Evolutionary conservation across 2,329 filamentous ascomycete genomes (phyloP), one percentile per base, ranked within the genome.

Genomic region (Fusarium aywerte): DNA sequence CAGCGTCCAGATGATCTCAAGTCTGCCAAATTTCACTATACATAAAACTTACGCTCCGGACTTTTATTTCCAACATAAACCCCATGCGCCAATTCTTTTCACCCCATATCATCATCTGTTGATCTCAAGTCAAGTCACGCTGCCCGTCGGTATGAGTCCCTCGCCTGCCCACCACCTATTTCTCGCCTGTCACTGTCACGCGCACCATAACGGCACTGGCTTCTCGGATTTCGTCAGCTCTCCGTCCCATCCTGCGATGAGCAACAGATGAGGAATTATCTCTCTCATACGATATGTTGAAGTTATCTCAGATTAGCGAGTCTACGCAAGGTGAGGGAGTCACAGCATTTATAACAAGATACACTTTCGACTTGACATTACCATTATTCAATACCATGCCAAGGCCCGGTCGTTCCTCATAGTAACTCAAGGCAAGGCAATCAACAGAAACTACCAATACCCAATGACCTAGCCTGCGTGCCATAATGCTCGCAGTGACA

Each of bases 331-430:
- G 13, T 31, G 16, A n/a, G 20, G 27, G 13, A 16, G 43, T 42
- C 48, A 51, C 23, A 32, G 29, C 25, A 57, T 33, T 27, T 35
- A n/a, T 13, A 45, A 55, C 15, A 39, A 39, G 51, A 27, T 20
- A 57, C 21, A 47, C n/a, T 47, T 58, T 54, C 50, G 58, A 64
- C 48, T 72, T 49, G 62, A 67, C 63, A 75, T 75, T 75, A 75
- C 67, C 66, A 75, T 75, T 75, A 75, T 61, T 73, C 60, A 73
- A 70, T 75, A 75, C 65, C 67, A 65, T 71, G 50, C 31, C 59
- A 48, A 53, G 39, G 52, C 21, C 43, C 62, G 58, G 54, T 50
- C 57, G 56, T 58, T 54, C 45, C 38, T 42, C 58, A 48, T 59
- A 66, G 52, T 33, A 54, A 47, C 27, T 31, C 47, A 38, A 23